A percentile compares a stretch with the other conserved stretches of the same genome.
phyloP scores from a whole-genome alignment of 1,284 basidiomycete species.

The Trametes pubescens region DNA sequence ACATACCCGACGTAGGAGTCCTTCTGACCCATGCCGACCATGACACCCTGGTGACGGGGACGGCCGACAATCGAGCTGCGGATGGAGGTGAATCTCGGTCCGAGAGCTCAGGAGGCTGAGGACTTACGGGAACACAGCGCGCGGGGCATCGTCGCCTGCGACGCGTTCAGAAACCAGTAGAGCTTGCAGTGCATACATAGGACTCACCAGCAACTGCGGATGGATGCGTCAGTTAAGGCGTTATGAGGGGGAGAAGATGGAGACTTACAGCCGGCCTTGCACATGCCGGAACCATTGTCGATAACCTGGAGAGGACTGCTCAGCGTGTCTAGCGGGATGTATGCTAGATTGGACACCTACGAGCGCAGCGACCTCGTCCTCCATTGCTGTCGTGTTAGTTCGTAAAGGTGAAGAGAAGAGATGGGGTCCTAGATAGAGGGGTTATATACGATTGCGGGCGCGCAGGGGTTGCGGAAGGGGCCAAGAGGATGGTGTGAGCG shows the following conservation, averaged over 20 bases:
- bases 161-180: slow-evolving; percentile 4
- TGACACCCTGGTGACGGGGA: slow-evolving; percentile 92
- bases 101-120: background rate
- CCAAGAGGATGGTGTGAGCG: slow-evolving; percentile 14
- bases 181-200: background rate
- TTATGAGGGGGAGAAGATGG: slow-evolving; percentile 23
- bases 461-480: slow-evolving; percentile 34
- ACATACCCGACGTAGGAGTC: slow-evolving; percentile 87
- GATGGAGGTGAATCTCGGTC: background rate
- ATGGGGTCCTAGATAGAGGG: slow-evolving; percentile 31
- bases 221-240: slow-evolving; percentile 34
- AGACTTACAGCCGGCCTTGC: slow-evolving; percentile 89
- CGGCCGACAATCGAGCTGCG: slow-evolving; percentile 88
- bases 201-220: slow-evolving; percentile 58
- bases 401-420: slow-evolving; percentile 36
- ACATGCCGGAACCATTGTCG: slow-evolving; percentile 92
- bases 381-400: slow-evolving; percentile 43
- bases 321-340: background rate
- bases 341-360: slow-evolving; percentile 32
- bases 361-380: slow-evolving; percentile 47
- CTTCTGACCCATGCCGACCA: slow-evolving; percentile 91
- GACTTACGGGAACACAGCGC: slow-evolving; percentile 74
- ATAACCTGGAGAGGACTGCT: slow-evolving; percentile 58
- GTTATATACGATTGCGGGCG: slow-evolving; percentile 25
- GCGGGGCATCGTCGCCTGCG: slow-evolving; percentile 73